A percentile compares a stretch with the other conserved stretches of the same genome.
These are phyloP conservation scores for Nicotiana tomentosiformis DNA, from an alignment of 257 asterid species.

Conservation along the genomic window DNA sequence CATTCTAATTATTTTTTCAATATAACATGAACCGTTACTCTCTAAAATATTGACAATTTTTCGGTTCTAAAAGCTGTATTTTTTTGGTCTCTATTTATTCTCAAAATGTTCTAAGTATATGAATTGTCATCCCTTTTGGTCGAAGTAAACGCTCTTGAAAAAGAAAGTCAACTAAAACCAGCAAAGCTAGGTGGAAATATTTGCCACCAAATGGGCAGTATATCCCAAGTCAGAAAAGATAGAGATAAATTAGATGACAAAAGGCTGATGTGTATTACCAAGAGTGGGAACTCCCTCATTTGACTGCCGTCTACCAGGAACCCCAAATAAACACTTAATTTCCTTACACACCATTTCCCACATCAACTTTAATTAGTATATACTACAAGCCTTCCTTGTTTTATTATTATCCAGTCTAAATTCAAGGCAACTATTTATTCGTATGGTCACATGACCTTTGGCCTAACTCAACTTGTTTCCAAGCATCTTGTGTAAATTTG, in stretches of 20 bases:
- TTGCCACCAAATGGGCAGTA: neutral
- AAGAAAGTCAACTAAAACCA: neutral
- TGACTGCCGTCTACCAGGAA: constrained; percentile 7
- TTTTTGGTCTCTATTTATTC: neutral
- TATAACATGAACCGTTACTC: neutral
- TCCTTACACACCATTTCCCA: neutral
- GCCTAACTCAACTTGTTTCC: too few species aligned
- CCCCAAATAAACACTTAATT: neutral
- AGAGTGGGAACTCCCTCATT: neutral
- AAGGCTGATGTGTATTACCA: constrained; percentile 14
- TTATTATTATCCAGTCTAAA: neutral
- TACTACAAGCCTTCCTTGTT: neutral
- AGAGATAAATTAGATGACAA: constrained; percentile 8
- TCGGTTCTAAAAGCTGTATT: neutral
- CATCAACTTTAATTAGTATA: neutral
- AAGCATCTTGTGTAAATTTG: too few species aligned
- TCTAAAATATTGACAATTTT: neutral
- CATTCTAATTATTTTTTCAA: too few species aligned
- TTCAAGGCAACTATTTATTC: neutral
- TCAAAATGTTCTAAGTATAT: neutral
- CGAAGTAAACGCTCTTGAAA: neutral
- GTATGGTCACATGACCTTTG: too few species aligned
- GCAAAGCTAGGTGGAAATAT: neutral
- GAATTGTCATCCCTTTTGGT: neutral
- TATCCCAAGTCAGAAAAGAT: constrained; percentile 8